A percentile compares a stretch with the other conserved stretches of the same genome.
phyloP scores from a whole-genome alignment of 2,329 filamentous ascomycete genomes.

The Arthrobotrys sphaeroides region DNA sequence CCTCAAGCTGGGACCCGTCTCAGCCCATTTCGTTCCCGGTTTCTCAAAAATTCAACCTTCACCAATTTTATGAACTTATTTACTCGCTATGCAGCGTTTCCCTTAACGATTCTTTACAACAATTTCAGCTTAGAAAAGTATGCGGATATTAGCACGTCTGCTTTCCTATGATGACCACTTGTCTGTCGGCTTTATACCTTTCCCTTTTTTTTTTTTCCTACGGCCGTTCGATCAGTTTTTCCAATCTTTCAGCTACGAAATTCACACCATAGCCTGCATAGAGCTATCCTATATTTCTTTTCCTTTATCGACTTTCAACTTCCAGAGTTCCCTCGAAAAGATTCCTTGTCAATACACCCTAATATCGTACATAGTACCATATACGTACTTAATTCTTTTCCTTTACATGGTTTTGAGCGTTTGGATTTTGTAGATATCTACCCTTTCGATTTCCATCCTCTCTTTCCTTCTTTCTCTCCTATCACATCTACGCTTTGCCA shows the following conservation, averaged over 20 bases:
- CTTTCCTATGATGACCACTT: slow-evolving; percentile 34
- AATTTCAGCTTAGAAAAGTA: slow-evolving; percentile 35
- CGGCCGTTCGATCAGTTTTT: slow-evolving; percentile 9
- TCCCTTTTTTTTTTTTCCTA: not conserved
- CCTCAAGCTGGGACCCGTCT: not conserved
- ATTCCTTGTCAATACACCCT: not conserved
- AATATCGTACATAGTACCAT: slow-evolving; percentile 33
- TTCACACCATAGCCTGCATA: slow-evolving; percentile 24
- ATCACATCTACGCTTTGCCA: not conserved
- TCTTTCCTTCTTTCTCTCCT: not conserved
- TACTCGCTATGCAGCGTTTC: slow-evolving; percentile 13
- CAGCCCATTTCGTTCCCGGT: not conserved
- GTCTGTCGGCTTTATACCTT: slow-evolving; percentile 27
- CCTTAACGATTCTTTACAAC: slow-evolving; percentile 28
- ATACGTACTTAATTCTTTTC: slow-evolving; percentile 32
- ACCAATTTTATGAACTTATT: slow-evolving; percentile 7
- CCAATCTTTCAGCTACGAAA: slow-evolving; percentile 2
- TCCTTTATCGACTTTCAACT: not conserved
- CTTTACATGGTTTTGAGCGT: not conserved
- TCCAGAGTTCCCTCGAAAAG: not conserved
- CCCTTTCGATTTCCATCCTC: not conserved
- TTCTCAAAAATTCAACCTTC: not conserved
- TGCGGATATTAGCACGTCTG: slow-evolving; percentile 17
- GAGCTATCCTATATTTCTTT: not conserved
- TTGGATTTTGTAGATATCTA: slow-evolving; percentile 29